These are phyloP conservation scores for Fraxinus pennsylvanica DNA, from an alignment of 257 asterid genomes.

Conservation along the genomic window DNA sequence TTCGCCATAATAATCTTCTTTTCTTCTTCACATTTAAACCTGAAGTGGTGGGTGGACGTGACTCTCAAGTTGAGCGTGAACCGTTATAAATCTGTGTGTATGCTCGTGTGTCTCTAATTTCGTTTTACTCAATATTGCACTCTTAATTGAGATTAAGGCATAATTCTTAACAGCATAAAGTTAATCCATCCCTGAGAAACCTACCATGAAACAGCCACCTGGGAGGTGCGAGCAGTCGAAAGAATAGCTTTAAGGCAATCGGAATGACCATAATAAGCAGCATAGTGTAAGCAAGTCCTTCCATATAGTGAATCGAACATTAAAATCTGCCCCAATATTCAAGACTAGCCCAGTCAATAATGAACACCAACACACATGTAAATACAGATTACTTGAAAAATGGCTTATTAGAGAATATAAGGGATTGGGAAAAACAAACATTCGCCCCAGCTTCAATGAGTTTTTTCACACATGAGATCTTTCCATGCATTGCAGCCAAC, in stretches of 20 bases:
- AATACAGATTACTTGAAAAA: not conserved
- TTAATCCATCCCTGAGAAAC: slow-evolving; percentile 7
- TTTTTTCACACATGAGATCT: slow-evolving; percentile 74
- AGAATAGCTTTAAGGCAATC: slow-evolving; percentile 83
- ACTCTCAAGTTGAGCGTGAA: not conserved
- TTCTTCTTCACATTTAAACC: not conserved
- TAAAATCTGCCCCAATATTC: slow-evolving; percentile 58
- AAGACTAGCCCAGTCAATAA: slow-evolving; percentile 18
- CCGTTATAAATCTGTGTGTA: not conserved
- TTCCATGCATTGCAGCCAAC: slow-evolving; percentile 99
- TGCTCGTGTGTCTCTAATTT: not conserved
- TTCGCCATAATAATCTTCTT: not conserved
- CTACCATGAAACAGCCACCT: slow-evolving; percentile 84
- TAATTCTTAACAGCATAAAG: not conserved
- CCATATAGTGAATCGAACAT: slow-evolving; percentile 84
- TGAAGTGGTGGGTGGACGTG: not conserved
- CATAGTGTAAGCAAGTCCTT: slow-evolving; percentile 96
- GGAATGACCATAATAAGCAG: slow-evolving; percentile 86
- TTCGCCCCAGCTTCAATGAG: slow-evolving; percentile 92
- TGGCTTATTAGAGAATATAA: not conserved
- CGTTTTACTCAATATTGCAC: not conserved
- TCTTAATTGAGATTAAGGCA: not conserved
- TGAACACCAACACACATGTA: not conserved
- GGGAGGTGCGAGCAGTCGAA: slow-evolving; percentile 71
- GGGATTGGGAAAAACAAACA: slow-evolving; percentile 45